Evolutionary conservation across 2,329 filamentous ascomycete genomes (phyloP).

Genomic region (Bipolaris oryzae): DNA sequence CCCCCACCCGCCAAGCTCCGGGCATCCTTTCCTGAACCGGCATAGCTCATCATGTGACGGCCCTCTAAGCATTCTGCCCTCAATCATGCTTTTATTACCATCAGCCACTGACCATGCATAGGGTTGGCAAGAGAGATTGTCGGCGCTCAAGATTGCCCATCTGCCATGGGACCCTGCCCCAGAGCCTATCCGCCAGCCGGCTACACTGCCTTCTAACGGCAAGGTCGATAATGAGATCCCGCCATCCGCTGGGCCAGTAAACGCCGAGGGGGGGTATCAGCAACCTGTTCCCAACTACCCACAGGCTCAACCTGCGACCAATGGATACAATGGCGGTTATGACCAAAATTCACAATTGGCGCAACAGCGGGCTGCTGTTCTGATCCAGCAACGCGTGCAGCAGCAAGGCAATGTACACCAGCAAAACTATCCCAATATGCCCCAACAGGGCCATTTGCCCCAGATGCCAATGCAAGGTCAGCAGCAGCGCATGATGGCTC

Average conservation of each 20-base stretch:
- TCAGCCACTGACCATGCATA: conserved; percentile 49
- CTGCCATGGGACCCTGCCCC: conserved; percentile 91
- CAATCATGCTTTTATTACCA: conserved; percentile 6
- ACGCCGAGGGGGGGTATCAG: conserved; percentile 55
- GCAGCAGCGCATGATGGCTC: conserved; percentile 38
- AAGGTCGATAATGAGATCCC: conserved; percentile 43
- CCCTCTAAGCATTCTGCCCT: conserved; percentile 14
- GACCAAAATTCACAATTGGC: conserved; percentile 55
- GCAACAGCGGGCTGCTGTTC: conserved; percentile 59
- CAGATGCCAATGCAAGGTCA: conserved; percentile 38
- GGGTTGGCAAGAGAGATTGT: conserved; percentile 94
- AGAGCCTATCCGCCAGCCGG: conserved; percentile 58
- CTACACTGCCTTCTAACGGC: conserved; percentile 52
- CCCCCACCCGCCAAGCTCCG: conserved; percentile 44
- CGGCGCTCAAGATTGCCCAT: conserved; percentile 79
- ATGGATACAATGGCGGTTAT: conserved; percentile 38
- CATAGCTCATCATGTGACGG: conserved; percentile 46
- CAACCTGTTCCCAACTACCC: conserved; percentile 38
- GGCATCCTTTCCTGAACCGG: conserved; percentile 41
- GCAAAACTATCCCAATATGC: conserved; percentile 27
- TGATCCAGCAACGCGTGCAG: conserved; percentile 50
- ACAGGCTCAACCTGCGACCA: conserved; percentile 40
- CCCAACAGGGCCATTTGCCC: conserved; percentile 31
- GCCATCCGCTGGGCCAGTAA: conserved; percentile 53
- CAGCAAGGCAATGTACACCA: conserved; percentile 37